A percentile compares a stretch with the other conserved stretches of the same genome.
Conservation (phyloP, 1,139 yeast genomes). For the Yamadazyma songkhlaensis region DNA sequence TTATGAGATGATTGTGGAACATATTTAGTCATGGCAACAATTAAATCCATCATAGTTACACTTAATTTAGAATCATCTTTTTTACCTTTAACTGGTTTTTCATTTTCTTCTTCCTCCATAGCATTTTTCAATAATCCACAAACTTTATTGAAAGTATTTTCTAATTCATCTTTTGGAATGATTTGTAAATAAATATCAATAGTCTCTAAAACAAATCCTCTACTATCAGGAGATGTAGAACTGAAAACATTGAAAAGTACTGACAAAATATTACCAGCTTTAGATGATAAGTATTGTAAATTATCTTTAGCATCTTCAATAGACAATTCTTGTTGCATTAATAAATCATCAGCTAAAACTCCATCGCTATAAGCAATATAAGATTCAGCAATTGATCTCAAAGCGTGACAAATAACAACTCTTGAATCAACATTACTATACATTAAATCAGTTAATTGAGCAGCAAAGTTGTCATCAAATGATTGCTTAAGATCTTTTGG, state of each 20-base stretch:
- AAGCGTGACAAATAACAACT: conserved; percentile 74
- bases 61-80: conserved; percentile 45
- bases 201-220: conserved; percentile 82
- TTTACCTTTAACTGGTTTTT: conserved; percentile 1
- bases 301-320: conserved; percentile 53
- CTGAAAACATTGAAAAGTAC: conserved; percentile 90
- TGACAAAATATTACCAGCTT: conserved; percentile 73
- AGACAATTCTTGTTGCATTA: conserved; percentile 63
- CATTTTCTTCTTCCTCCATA: conserved; percentile 56
- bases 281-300: conserved; percentile 58
- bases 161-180: conserved; percentile 64
- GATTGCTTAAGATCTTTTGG: conserved; percentile 68
- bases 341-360: conserved; percentile 53
- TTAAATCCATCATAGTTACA: conserved; percentile 86
- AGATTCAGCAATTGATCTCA: conserved; percentile 76
- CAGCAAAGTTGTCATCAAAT: conserved; percentile 76
- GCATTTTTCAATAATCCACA: conserved; percentile 75
- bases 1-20: conserved; percentile 69
- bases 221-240: conserved; percentile 77
- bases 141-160: conserved; percentile 79
- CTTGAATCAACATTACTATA: conserved; percentile 76
- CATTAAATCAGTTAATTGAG: conserved; percentile 67
- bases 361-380: conserved; percentile 63
- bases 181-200: conserved; percentile 78
- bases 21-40: conserved; percentile 82